These are phyloP conservation scores for Pichia inconspicua DNA, from an alignment of 1,139 yeast genomes.

Conservation along the genomic window DNA sequence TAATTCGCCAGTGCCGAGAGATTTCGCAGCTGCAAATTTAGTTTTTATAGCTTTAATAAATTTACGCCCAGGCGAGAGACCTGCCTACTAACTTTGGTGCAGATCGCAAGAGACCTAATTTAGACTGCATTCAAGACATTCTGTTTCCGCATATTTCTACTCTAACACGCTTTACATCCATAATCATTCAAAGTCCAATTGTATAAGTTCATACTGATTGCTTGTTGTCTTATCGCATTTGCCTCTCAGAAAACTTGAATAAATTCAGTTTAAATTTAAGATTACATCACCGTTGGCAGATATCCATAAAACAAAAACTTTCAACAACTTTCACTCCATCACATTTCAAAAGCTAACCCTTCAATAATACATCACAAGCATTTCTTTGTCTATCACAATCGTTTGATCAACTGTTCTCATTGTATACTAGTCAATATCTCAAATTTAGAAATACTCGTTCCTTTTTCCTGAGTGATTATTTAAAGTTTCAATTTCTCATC, in stretches of 20 bases:
- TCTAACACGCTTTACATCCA: not conserved
- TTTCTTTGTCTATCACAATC: not conserved
- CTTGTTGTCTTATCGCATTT: not conserved
- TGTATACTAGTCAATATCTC: not conserved
- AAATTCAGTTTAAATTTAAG: not conserved
- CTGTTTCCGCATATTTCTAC: not conserved
- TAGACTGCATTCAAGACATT: not conserved
- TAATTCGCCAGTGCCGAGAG: too few species aligned
- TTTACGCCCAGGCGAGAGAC: too few species aligned
- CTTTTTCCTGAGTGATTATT: not conserved
- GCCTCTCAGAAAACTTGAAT: too few species aligned
- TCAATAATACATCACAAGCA: too few species aligned
- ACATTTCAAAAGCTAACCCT: too few species aligned
- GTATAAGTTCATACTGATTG: not conserved
- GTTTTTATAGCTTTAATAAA: too few species aligned
- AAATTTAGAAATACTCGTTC: not conserved
- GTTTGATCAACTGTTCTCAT: not conserved
- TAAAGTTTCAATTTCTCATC: not conserved
- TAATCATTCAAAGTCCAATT: not conserved
- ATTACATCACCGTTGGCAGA: not conserved
- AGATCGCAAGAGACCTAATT: not conserved
- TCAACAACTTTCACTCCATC: not conserved
- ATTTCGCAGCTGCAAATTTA: too few species aligned
- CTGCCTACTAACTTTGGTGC: too few species aligned
- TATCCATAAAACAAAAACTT: too few species aligned